phyloP scores from a whole-genome alignment of 2,329 filamentous ascomycete species.

The Colletotrichum higginsianum region DNA sequence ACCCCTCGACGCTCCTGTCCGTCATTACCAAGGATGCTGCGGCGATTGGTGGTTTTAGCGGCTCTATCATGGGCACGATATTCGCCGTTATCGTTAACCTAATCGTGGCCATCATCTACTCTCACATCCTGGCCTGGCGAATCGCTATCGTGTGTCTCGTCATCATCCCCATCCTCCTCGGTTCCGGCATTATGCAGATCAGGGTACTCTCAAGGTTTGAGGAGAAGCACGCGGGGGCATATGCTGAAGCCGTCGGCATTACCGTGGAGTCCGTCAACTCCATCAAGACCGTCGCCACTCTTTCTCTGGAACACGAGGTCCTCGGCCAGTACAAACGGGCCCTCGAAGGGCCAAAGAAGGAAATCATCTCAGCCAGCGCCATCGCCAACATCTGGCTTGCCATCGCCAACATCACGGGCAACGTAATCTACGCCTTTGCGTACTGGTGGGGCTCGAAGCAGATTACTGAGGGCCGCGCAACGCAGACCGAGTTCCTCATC shows the following conservation, averaged over 20 bases:
- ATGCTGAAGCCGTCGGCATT: slow-evolving; percentile 73
- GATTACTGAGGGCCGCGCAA: slow-evolving; percentile 76
- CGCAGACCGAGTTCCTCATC: slow-evolving; percentile 80
- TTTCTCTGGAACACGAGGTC: slow-evolving; percentile 68
- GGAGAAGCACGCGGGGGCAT: slow-evolving; percentile 74
- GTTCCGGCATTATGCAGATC: slow-evolving; percentile 79
- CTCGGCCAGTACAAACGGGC: slow-evolving; percentile 67
- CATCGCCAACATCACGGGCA: slow-evolving; percentile 72
- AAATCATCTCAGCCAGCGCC: slow-evolving; percentile 64
- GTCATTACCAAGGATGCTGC: slow-evolving; percentile 80
- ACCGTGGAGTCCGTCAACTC: slow-evolving; percentile 77
- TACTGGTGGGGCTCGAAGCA: slow-evolving; percentile 86
- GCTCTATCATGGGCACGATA: slow-evolving; percentile 78
- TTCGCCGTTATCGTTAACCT: slow-evolving; percentile 79
- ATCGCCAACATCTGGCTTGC: slow-evolving; percentile 73
- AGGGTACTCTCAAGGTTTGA: slow-evolving; percentile 74
- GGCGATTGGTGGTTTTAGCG: slow-evolving; percentile 77
- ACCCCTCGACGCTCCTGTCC: slow-evolving; percentile 73
- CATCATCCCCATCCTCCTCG: slow-evolving; percentile 77
- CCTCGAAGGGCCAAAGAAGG: slow-evolving; percentile 66
- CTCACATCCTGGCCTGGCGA: slow-evolving; percentile 82
- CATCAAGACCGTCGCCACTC: slow-evolving; percentile 73
- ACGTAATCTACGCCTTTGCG: slow-evolving; percentile 80
- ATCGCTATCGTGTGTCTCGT: slow-evolving; percentile 81
- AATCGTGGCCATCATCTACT: slow-evolving; percentile 76